Base-by-base conservation (phyloP, 768 basidiomycete genomes). In the Auriscalpium orientale region DNA sequence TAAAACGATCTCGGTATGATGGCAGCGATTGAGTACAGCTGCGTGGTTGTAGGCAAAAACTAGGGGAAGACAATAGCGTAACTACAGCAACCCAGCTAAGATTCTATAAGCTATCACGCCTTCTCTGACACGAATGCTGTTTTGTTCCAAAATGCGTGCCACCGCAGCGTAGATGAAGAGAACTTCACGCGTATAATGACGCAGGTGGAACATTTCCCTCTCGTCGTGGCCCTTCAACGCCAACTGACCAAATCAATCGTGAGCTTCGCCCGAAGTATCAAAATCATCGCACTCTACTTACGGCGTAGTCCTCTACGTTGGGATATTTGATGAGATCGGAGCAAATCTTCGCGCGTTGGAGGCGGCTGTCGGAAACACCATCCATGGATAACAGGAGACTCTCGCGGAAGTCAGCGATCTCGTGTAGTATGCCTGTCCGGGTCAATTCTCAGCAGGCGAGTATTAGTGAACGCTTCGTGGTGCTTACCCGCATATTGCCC, bases 1-100 rank as follows among this genome's bases (percentile, higher is more conserved):
- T 77, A 98, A 95, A 76, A 95, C 95, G 11, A 93, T 99, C 64
- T 93, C 92, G 15, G 77, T 84, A 58, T 83, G 72, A 71, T 64
- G 37, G 57, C 35, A 28, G 28, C 33, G 48, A 15, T 51, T 35
- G 22, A 37, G 28, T 53, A 52, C 44, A 54, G 51, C 38, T 60
- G 48, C 47, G 21, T 44, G 40, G 18, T 11, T 18, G 44, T 28
- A 28, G 28, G 28, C 28, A 28, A 28, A 28, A 28, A 28, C 7
- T 28, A 28, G 28, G 28, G 28, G 28, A 28, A 28, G 28, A 28
- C 28, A 28, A 4, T 28, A 28, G n/a, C n/a, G n/a, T n/a, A n/a
- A n/a, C n/a, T n/a, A n/a, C n/a, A n/a, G n/a, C n/a, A n/a, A n/a
- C n/a, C n/a, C n/a, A n/a, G n/a, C n/a, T n/a, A n/a, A n/a, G n/a